Conservation (phyloP, 2,329 filamentous ascomycete genomes). For the Thelonectria olida region DNA sequence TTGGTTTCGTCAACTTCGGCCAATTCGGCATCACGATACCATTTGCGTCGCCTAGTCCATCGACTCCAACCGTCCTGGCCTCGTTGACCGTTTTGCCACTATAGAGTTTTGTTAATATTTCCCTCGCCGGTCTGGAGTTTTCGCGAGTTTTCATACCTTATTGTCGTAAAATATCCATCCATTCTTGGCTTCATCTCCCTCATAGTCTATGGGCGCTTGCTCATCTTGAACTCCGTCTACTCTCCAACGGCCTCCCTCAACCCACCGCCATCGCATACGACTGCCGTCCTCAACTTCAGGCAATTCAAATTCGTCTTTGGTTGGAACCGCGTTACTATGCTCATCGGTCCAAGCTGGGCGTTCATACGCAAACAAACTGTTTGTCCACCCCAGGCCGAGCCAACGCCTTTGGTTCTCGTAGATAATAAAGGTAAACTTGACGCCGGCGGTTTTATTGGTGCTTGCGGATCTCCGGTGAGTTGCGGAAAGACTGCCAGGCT, state of each 20-base stretch:
- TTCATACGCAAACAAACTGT: conserved; percentile 89
- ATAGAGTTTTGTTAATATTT: conserved; percentile 15
- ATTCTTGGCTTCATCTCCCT: conserved; percentile 68
- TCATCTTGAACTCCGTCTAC: conserved; percentile 78
- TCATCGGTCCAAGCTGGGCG: conserved; percentile 94
- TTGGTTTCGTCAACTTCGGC: conserved; percentile 70
- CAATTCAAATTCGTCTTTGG: conserved; percentile 75
- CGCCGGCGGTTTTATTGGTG: conserved; percentile 72
- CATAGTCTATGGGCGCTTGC: conserved; percentile 56
- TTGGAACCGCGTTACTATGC: conserved; percentile 82
- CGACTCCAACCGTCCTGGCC: conserved; percentile 91
- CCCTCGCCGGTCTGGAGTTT: too few species aligned
- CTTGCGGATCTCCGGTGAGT: conserved; percentile 46
- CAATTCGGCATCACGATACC: conserved; percentile 95
- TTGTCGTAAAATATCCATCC: conserved; percentile 99
- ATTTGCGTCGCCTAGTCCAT: conserved; percentile 93
- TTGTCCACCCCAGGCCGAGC: conserved; percentile 95
- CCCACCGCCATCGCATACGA: conserved; percentile 76
- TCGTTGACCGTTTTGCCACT: conserved; percentile 91
- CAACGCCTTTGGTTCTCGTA: conserved; percentile 97
- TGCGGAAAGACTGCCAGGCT: conserved; percentile 38
- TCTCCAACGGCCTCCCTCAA: conserved; percentile 83
- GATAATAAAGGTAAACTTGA: conserved; percentile 95
- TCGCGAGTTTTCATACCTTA: conserved; percentile 67
- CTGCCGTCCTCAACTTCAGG: conserved; percentile 69